These are phyloP conservation scores for Solanum hybrid DNA, from an alignment of 305 asterid genomes.

Conservation along the genomic window DNA sequence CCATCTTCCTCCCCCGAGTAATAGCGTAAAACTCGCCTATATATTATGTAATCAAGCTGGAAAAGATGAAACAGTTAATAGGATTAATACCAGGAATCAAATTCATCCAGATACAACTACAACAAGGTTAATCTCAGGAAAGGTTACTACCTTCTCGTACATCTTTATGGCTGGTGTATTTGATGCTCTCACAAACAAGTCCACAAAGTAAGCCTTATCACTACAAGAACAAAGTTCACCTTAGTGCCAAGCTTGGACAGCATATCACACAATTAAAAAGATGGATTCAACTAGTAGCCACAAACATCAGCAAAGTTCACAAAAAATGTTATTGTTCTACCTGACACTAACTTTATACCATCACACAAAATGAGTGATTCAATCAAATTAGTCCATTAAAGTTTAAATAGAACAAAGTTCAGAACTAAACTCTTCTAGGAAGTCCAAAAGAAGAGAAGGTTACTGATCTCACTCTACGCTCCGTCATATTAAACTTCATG, in stretches of 20 bases:
- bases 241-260: neutral
- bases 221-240: slow-evolving; percentile 23
- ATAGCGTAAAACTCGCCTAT: slow-evolving; percentile 15
- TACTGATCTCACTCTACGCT: neutral
- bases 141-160: slow-evolving; percentile 70
- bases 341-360: neutral
- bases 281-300: neutral
- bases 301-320: neutral
- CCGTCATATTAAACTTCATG: neutral
- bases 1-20: slow-evolving; percentile 95
- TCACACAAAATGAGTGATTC: neutral
- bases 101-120: neutral
- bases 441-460: neutral
- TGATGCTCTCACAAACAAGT: slow-evolving; percentile 94
- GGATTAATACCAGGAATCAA: neutral
- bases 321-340: neutral
- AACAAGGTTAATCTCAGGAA: neutral
- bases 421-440: neutral
- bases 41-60: slow-evolving; percentile 7
- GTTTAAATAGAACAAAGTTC: neutral
- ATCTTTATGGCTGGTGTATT: slow-evolving; percentile 92
- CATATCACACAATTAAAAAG: neutral
- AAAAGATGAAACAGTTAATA: neutral
- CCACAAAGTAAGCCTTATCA: slow-evolving; percentile 81
- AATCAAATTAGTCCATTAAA: neutral